Evolutionary conservation across 306 rosid species (phyloP).

Genomic region (Coriaria nepalensis): DNA sequence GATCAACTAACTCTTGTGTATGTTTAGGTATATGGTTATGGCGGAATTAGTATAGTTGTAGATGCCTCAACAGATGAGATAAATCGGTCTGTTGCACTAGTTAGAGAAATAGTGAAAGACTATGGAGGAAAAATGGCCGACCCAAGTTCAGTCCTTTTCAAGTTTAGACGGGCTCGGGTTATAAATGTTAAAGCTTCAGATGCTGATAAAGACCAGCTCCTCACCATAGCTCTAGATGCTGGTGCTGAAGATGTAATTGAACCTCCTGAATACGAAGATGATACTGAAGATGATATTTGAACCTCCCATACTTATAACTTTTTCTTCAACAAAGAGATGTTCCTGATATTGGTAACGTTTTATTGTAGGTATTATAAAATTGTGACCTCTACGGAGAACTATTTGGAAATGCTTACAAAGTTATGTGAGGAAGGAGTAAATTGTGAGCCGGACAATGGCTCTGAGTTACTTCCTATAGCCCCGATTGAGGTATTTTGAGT

Average conservation of each 20-base stretch:
- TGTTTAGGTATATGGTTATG: slow-evolving; percentile 72
- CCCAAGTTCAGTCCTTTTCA: slow-evolving; percentile 75
- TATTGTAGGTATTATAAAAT: slow-evolving; percentile 65
- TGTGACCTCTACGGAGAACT: slow-evolving; percentile 72
- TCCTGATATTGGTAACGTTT: slow-evolving; percentile 19
- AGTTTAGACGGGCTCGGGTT: slow-evolving; percentile 70
- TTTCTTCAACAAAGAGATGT: too few species aligned
- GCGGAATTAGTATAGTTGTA: slow-evolving; percentile 86
- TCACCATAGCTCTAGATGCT: slow-evolving; percentile 58
- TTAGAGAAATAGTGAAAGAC: slow-evolving; percentile 76
- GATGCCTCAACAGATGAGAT: slow-evolving; percentile 86
- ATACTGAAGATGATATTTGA: slow-evolving; percentile 75
- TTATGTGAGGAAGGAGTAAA: slow-evolving; percentile 63
- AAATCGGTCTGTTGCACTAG: slow-evolving; percentile 64
- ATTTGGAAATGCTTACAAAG: slow-evolving; percentile 44
- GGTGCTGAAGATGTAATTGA: slow-evolving; percentile 95
- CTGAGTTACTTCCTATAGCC: slow-evolving; percentile 70
- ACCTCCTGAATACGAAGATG: slow-evolving; percentile 67
- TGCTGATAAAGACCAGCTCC: slow-evolving; percentile 74
- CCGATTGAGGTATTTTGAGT: slow-evolving; percentile 43
- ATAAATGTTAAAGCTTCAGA: slow-evolving; percentile 53
- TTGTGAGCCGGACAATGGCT: slow-evolving; percentile 85
- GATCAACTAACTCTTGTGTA: slow-evolving; percentile 8
- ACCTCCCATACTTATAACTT: too few species aligned
- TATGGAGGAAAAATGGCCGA: slow-evolving; percentile 98